Evolutionary conservation across 331 rosid species (phyloP).

Genomic region (Stylosanthes scabra): DNA sequence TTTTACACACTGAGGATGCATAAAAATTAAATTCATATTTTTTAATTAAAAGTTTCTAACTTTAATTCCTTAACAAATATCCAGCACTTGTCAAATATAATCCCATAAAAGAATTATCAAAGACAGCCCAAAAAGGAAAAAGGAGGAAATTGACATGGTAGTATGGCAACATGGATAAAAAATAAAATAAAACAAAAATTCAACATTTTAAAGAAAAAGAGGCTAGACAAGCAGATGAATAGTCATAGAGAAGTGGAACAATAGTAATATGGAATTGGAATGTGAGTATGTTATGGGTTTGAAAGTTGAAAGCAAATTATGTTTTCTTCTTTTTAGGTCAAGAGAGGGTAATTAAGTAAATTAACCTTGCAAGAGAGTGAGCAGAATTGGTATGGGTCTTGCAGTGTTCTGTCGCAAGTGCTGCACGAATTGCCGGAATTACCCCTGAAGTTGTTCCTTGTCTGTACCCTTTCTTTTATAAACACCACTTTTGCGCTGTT

Average conservation of each 20-base stretch:
- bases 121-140: no score
- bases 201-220: neutral
- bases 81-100: no score
- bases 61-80: no score
- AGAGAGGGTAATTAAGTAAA: neutral
- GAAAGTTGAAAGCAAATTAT: neutral
- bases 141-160: neutral
- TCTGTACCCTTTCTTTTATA: constrained; percentile 74
- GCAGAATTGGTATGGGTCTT: constrained; percentile 81
- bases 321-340: neutral
- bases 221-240: neutral
- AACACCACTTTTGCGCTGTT: constrained; percentile 94
- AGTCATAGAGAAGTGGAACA: neutral
- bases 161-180: neutral
- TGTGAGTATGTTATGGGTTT: neutral
- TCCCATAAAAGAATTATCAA: constrained; percentile 1
- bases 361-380: constrained; percentile 93
- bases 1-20: no score
- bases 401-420: constrained; percentile 88
- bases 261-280: neutral
- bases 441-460: constrained; percentile 65
- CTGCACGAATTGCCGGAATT: constrained; percentile 72
- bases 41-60: no score
- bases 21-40: no score
- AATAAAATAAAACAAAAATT: no score